Conservation (phyloP, 2,329 filamentous ascomycete species). For the Paracamarosporium sp. region DNA sequence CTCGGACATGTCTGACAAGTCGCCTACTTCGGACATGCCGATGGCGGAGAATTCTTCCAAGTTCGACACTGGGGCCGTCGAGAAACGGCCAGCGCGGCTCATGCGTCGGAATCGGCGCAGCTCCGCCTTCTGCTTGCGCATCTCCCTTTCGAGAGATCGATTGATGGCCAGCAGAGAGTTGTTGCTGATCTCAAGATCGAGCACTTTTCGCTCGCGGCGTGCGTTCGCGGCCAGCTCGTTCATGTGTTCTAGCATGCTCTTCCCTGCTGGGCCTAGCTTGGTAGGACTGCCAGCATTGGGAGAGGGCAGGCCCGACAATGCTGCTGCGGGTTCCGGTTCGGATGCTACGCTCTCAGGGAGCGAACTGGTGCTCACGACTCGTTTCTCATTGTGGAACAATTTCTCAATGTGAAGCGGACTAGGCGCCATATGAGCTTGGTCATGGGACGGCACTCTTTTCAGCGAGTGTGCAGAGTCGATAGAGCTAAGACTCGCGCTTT, state of each 20-base stretch:
- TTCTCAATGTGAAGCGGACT: constrained; percentile 45
- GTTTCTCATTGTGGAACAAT: constrained; percentile 40
- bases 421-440: constrained; percentile 26
- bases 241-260: constrained; percentile 62
- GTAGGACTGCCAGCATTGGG: constrained; percentile 61
- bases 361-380: constrained; percentile 33
- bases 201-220: constrained; percentile 88
- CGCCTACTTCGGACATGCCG: constrained; percentile 42
- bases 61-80: constrained; percentile 61
- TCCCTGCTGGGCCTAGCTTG: constrained; percentile 58
- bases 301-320: constrained; percentile 32
- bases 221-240: constrained; percentile 87
- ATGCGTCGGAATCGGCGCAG: constrained; percentile 85
- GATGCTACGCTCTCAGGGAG: constrained; percentile 34
- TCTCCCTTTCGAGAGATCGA: constrained; percentile 85
- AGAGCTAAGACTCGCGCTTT: constrained; percentile 53
- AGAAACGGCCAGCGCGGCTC: constrained; percentile 79
- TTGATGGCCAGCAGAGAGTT: constrained; percentile 96
- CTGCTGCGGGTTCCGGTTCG: constrained; percentile 30
- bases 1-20: constrained; percentile 47
- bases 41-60: constrained; percentile 46
- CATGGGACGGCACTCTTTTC: constrained; percentile 35
- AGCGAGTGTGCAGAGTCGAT: constrained; percentile 50
- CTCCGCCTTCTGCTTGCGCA: constrained; percentile 90
- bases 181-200: constrained; percentile 96